These are phyloP conservation scores for Musa beccarii DNA, from an alignment of 176 grass and related monocot species.

Conservation along the genomic window DNA sequence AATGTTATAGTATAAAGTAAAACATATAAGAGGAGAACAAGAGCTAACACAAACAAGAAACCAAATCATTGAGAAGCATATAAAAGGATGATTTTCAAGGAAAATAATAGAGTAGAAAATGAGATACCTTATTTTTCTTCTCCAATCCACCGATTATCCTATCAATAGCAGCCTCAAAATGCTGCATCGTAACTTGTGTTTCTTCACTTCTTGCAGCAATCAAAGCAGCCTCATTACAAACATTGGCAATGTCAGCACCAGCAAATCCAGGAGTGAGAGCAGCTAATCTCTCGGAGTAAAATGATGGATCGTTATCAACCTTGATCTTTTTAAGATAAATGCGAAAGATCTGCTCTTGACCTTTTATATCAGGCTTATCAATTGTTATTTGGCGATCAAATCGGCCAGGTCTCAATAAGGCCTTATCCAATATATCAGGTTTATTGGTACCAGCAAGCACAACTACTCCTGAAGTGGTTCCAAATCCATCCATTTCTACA, in stretches of 20 bases:
- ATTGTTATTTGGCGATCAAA: slow-evolving; percentile 90
- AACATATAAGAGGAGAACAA: neutral
- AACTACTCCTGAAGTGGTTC: slow-evolving; percentile 72
- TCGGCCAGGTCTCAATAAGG: slow-evolving; percentile 83
- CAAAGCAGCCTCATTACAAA: slow-evolving; percentile 89
- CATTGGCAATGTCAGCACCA: slow-evolving; percentile 90
- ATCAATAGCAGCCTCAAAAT: slow-evolving; percentile 88
- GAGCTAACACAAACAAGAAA: neutral
- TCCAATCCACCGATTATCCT: slow-evolving; percentile 85
- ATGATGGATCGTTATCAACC: slow-evolving; percentile 64
- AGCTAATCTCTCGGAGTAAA: slow-evolving; percentile 92
- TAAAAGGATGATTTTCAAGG: neutral
- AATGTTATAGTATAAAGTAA: too few species aligned
- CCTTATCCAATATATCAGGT: slow-evolving; percentile 91
- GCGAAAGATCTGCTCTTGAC: slow-evolving; percentile 77
- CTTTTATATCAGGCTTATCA: slow-evolving; percentile 91
- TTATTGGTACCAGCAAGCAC: slow-evolving; percentile 90
- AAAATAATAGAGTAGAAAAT: neutral
- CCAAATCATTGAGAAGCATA: neutral
- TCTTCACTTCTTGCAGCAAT: slow-evolving; percentile 66
- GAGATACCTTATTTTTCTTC: slow-evolving; percentile 89
- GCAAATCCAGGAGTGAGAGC: slow-evolving; percentile 90
- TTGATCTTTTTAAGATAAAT: slow-evolving; percentile 93
- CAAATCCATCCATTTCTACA: slow-evolving; percentile 98
- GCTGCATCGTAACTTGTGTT: slow-evolving; percentile 52